Percentiles rank a stretch among this genome's conserved stretches.
Evolutionary conservation across 768 basidiomycete genomes (phyloP).

Genomic region (Daedaleopsis nitida): DNA sequence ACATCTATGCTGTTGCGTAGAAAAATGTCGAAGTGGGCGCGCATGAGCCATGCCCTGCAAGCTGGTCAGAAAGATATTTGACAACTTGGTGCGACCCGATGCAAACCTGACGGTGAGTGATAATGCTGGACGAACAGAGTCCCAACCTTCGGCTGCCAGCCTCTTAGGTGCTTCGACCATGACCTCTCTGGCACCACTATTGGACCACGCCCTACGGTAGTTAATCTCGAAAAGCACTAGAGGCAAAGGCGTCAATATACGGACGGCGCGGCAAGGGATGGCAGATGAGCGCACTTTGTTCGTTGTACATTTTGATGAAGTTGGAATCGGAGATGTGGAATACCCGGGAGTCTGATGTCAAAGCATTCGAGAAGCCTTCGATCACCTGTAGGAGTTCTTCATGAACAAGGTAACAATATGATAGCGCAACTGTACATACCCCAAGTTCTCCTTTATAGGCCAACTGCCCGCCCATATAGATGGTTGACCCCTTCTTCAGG

Average conservation of each 20-base stretch:
- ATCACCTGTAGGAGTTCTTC: slow-evolving; percentile 20
- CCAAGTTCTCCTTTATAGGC: too few species aligned
- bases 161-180: slow-evolving; percentile 27
- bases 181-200: slow-evolving; percentile 15
- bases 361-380: slow-evolving; percentile 26
- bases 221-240: too few species aligned
- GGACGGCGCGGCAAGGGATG: background rate
- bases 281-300: slow-evolving; percentile 18
- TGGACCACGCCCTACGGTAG: background rate
- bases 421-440: too few species aligned
- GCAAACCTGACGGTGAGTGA: slow-evolving; percentile 39
- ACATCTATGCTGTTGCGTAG: slow-evolving; percentile 14
- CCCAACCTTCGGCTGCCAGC: slow-evolving; percentile 26
- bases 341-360: slow-evolving; percentile 28
- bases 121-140: slow-evolving; percentile 35
- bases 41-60: slow-evolving; percentile 42
- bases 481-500: too few species aligned
- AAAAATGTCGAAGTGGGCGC: slow-evolving; percentile 33
- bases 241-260: too few species aligned
- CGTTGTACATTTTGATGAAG: slow-evolving; percentile 20
- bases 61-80: background rate
- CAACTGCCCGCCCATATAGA: too few species aligned
- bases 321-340: slow-evolving; percentile 25
- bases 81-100: background rate
- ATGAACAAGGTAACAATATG: background rate